Base-by-base conservation (phyloP, 257 asterid species). In the Nicotiana knightiana region DNA sequence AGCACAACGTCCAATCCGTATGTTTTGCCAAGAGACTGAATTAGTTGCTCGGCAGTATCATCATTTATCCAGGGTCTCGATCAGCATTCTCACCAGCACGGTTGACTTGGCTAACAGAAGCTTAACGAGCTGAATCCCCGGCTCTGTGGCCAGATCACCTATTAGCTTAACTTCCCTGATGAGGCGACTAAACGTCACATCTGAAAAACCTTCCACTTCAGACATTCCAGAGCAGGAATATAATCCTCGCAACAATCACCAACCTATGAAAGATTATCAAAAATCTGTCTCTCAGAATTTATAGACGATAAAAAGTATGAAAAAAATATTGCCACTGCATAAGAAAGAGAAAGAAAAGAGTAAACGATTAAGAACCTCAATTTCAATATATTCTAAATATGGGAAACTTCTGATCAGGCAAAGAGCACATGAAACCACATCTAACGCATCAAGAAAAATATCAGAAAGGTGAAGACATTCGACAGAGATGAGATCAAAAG, bases 381-480 rank as follows among this genome's bases (percentile, higher is more conserved):
- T 37, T 37, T 37, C 2, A 8, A 37, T 37, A 37, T 37, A 37
- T 37, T 37, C 9, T 37, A 37, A 37, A 37, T 37, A 37, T 37
- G 46, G 46, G 46, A 6, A 37, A 37, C 46, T 37, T 37, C 46
- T 37, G 9, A 37, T 37, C 46, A 37, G 46, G 46, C 9, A 37
- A 37, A 37, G 46, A 37, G 46, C 46, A 37, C 46, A 37, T 0
- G 75, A 57, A 24, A 81, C 39, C 81, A 61, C 84, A 10, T 15
- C 61, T 77, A 59, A 13, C 32, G 57, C 73, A 32, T 59, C 68
- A 33, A 85, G 26, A 30, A 68, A 77, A 54, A 85, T 24, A 32
- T 12, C 55, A 51, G 62, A 30, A 17, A 85, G 6, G 6, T 24
- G 6, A 21, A 85, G 67, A 59, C 5, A 10, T 28, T 77, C 48